phyloP scores from a whole-genome alignment of 768 basidiomycete genomes.

The Lactarius tabidus region DNA sequence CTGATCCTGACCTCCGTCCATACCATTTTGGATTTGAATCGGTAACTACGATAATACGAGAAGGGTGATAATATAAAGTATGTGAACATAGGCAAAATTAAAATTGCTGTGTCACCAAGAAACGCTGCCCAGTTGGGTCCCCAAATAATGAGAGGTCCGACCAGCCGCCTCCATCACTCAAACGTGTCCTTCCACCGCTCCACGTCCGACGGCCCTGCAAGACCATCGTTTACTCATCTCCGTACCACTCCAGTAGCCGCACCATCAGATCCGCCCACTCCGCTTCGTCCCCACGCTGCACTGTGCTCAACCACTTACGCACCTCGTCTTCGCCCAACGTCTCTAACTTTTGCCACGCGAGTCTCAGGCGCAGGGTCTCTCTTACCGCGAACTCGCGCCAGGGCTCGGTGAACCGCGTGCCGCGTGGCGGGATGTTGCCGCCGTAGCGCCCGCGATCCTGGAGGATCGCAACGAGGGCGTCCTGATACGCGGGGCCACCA shows the following conservation, averaged over 20 bases:
- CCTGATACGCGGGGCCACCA: slow-evolving; percentile 36
- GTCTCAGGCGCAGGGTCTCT: slow-evolving; percentile 37
- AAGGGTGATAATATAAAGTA: too few species aligned
- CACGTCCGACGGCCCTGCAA: not conserved
- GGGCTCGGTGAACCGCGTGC: slow-evolving; percentile 44
- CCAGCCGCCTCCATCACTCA: not conserved
- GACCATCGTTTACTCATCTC: not conserved
- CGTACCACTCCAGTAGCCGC: not conserved
- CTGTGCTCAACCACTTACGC: slow-evolving; percentile 45
- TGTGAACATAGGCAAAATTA: too few species aligned
- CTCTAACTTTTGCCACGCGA: slow-evolving; percentile 47
- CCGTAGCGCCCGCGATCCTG: slow-evolving; percentile 25
- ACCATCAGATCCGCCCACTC: slow-evolving; percentile 41
- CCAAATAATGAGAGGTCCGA: not conserved
- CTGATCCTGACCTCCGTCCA: too few species aligned
- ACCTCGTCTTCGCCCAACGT: slow-evolving; percentile 34
- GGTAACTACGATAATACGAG: too few species aligned
- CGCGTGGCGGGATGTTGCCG: slow-evolving; percentile 38
- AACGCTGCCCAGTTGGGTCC: too few species aligned
- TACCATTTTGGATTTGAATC: too few species aligned
- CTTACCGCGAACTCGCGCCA: slow-evolving; percentile 34
- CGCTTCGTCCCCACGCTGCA: slow-evolving; percentile 40
- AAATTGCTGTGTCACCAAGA: too few species aligned
- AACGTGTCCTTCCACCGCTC: not conserved
- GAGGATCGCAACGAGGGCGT: slow-evolving; percentile 32